phyloP scores from a whole-genome alignment of 257 asterid genomes.

The Oldenlandia corymbosa region DNA sequence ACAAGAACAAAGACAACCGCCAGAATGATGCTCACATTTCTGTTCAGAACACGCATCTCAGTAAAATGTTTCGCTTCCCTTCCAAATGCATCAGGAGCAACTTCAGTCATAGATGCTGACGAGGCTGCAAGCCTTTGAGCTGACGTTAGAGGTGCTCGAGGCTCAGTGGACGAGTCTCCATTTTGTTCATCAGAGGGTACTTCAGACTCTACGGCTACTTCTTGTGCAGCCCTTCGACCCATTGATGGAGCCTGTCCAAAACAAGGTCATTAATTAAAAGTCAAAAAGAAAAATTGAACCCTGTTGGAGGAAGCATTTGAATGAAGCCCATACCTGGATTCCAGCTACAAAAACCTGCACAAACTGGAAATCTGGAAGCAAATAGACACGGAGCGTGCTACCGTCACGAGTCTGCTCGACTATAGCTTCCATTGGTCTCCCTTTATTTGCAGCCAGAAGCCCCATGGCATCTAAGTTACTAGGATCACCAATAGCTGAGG shows the following conservation, averaged over 20 bases:
- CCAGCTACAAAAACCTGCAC: slow-evolving; percentile 94
- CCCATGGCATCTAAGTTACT: slow-evolving; percentile 75
- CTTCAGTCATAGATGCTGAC: slow-evolving; percentile 54
- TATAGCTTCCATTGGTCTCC: slow-evolving; percentile 86
- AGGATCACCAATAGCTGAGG: slow-evolving; percentile 77
- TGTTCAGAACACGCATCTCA: slow-evolving; percentile 79
- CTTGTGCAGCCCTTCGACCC: slow-evolving; percentile 73
- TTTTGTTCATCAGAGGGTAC: slow-evolving; percentile 52
- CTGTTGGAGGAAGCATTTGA: not conserved
- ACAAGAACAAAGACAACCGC: not conserved
- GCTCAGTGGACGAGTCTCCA: slow-evolving; percentile 55
- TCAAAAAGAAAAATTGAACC: not conserved
- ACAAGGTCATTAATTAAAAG: not conserved
- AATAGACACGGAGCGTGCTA: slow-evolving; percentile 82
- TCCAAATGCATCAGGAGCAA: slow-evolving; percentile 78
- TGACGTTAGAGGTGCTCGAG: slow-evolving; percentile 69
- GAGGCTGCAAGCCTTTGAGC: slow-evolving; percentile 86
- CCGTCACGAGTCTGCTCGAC: slow-evolving; percentile 98
- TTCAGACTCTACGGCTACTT: slow-evolving; percentile 37
- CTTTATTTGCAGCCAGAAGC: slow-evolving; percentile 63
- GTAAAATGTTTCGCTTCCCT: slow-evolving; percentile 97
- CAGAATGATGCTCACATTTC: slow-evolving; percentile 60
- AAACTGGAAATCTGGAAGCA: slow-evolving; percentile 86
- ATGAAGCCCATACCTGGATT: slow-evolving; percentile 54
- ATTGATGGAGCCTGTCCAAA: slow-evolving; percentile 70